Conservation (phyloP, 176 grass and related monocot species). For the Phyllostachys edulis region DNA sequence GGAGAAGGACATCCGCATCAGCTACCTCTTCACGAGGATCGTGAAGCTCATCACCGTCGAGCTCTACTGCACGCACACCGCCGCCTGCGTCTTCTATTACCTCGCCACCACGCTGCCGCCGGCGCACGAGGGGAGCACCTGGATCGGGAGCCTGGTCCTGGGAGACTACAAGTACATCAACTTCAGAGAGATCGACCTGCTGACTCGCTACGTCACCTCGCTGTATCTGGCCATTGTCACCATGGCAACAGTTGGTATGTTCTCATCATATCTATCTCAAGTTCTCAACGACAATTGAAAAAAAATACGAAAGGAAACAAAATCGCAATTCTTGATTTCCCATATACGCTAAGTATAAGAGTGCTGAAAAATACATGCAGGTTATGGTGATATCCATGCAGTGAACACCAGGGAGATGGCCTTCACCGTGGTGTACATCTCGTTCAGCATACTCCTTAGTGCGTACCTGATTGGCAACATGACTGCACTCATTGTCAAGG, state of each 20-base stretch:
- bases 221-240: slow-evolving; percentile 88
- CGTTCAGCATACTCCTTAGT: slow-evolving; percentile 72
- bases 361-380: slow-evolving; percentile 30
- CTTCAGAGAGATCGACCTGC: slow-evolving; percentile 76
- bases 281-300: no score
- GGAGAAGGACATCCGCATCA: slow-evolving; percentile 96
- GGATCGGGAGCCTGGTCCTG: slow-evolving; percentile 77
- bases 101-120: slow-evolving; percentile 77
- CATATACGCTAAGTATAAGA: not conserved
- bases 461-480: slow-evolving; percentile 93
- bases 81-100: slow-evolving; percentile 91
- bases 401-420: slow-evolving; percentile 82
- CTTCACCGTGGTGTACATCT: slow-evolving; percentile 70
- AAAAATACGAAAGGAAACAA: not conserved
- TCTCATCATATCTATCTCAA: not conserved
- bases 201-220: slow-evolving; percentile 77
- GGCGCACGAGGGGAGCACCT: slow-evolving; percentile 57
- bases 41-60: slow-evolving; percentile 86
- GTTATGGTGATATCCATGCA: slow-evolving; percentile 78
- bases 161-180: slow-evolving; percentile 57
- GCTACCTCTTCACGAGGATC: slow-evolving; percentile 86
- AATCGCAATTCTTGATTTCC: not conserved
- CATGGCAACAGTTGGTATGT: slow-evolving; percentile 75
- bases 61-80: slow-evolving; percentile 86
- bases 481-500: slow-evolving; percentile 90